Percentiles rank a stretch among this genome's conserved stretches.
Evolutionary conservation across 2,329 filamentous ascomycete genomes (phyloP).

Genomic region (Fusarium luffae): DNA sequence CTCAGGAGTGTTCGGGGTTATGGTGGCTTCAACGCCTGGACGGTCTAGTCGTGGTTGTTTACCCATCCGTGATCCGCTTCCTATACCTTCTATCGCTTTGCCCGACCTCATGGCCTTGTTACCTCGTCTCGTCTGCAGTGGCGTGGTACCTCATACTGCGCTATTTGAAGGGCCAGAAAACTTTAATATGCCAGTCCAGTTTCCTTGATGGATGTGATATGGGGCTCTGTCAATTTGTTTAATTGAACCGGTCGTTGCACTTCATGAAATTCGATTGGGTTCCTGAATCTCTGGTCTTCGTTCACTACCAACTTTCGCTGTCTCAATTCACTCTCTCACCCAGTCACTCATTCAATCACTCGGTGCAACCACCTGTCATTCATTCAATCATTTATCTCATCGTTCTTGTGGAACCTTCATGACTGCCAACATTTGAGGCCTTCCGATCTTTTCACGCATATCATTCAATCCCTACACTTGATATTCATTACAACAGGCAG

Average conservation of each 20-base stretch:
- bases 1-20: conserved; percentile 11
- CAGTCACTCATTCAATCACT: conserved; percentile 14
- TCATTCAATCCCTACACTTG: not conserved
- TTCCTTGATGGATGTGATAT: conserved; percentile 12
- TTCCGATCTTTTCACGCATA: conserved; percentile 22
- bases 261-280: not conserved
- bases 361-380: conserved; percentile 13
- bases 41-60: conserved; percentile 15
- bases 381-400: conserved; percentile 17
- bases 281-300: conserved; percentile 6
- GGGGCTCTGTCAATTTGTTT: conserved; percentile 24
- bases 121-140: conserved; percentile 13
- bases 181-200: conserved; percentile 17
- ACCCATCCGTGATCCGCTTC: conserved; percentile 8
- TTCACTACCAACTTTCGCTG: conserved; percentile 15
- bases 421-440: conserved; percentile 12
- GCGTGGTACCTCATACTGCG: conserved; percentile 22
- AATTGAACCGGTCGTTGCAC: conserved; percentile 18
- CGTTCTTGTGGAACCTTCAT: conserved; percentile 12
- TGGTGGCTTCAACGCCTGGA: conserved; percentile 11
- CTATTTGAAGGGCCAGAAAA: conserved; percentile 26
- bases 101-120: conserved; percentile 26
- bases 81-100: conserved; percentile 29
- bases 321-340: conserved; percentile 18
- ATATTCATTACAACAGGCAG: not conserved